Conservation (phyloP, 768 basidiomycete species). For the Rubroboletus satanas region DNA sequence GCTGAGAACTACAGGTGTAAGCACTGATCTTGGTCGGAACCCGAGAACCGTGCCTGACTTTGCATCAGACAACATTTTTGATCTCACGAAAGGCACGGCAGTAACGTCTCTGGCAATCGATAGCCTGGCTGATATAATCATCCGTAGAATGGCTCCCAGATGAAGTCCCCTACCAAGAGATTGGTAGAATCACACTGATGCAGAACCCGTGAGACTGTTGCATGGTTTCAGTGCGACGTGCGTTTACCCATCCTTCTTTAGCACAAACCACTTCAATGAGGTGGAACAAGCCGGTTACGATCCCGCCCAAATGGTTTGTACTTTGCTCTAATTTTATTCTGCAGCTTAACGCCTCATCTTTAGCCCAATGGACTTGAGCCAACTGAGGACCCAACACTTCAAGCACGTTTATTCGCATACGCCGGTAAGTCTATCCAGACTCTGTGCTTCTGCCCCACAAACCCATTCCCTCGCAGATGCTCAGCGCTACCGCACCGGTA, state of each 20-base stretch:
- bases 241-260: not conserved
- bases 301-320: constrained; percentile 45
- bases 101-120: not conserved
- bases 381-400: constrained; percentile 54
- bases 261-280: constrained; percentile 33
- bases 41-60: not conserved
- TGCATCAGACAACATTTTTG: constrained; percentile 44
- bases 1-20: not conserved
- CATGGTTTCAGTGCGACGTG: not conserved
- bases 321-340: not conserved
- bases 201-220: constrained; percentile 33
- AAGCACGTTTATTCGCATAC: constrained; percentile 56
- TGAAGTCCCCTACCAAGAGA: constrained; percentile 33
- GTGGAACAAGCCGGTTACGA: constrained; percentile 46
- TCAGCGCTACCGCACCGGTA: constrained; percentile 37
- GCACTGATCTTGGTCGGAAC: not conserved
- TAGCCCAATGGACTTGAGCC: constrained; percentile 40
- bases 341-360: not conserved
- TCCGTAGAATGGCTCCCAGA: constrained; percentile 35
- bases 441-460: not conserved
- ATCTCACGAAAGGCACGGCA: constrained; percentile 42
- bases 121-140: not conserved
- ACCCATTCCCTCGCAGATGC: constrained; percentile 24
- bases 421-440: constrained; percentile 32
- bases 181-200: constrained; percentile 36